Evolutionary conservation across 2,329 filamentous ascomycete genomes (phyloP).

Genomic region (Amphichorda felina): DNA sequence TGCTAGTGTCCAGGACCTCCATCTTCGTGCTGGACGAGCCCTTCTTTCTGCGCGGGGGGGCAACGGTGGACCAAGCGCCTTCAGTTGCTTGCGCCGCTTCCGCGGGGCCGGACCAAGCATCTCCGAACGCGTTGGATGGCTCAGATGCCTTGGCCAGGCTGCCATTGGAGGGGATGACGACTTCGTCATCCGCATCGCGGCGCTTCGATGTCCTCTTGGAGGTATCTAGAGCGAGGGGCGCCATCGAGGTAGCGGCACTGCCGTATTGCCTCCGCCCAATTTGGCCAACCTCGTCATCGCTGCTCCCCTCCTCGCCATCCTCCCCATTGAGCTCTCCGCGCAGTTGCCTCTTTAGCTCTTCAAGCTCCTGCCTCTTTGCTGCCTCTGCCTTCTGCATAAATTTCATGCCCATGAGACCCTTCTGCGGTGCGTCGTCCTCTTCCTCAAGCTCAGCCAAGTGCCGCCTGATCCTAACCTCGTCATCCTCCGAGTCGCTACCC

Average conservation of each 20-base stretch:
- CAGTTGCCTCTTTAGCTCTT: conserved; percentile 60
- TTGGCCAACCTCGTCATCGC: conserved; percentile 41
- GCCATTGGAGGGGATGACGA: not conserved
- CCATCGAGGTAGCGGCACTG: conserved; percentile 19
- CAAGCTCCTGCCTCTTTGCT: conserved; percentile 63
- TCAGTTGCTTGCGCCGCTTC: conserved; percentile 3
- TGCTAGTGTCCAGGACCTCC: conserved; percentile 28
- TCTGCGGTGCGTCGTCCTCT: conserved; percentile 41
- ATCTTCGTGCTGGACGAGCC: conserved; percentile 13
- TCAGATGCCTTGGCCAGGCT: no score
- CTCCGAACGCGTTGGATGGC: conserved; percentile 4
- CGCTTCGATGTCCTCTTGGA: conserved; percentile 15
- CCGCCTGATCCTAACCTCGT: conserved; percentile 35
- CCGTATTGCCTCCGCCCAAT: conserved; percentile 64
- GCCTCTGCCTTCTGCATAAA: conserved; percentile 92
- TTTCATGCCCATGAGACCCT: conserved; percentile 70
- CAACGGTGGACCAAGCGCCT: conserved; percentile 28
- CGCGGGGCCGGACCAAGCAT: conserved; percentile 5
- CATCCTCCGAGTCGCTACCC: conserved; percentile 42
- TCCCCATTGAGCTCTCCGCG: conserved; percentile 57
- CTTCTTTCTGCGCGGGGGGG: conserved; percentile 25
- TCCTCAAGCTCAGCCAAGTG: conserved; percentile 28
- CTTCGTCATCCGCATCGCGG: conserved; percentile 5
- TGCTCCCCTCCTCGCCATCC: conserved; percentile 25
- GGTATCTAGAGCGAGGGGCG: conserved; percentile 16